A percentile compares a stretch with the other conserved stretches of the same genome.
Evolutionary conservation across 2,329 filamentous ascomycete genomes (phyloP).

Genomic region (Madurella fahalii): DNA sequence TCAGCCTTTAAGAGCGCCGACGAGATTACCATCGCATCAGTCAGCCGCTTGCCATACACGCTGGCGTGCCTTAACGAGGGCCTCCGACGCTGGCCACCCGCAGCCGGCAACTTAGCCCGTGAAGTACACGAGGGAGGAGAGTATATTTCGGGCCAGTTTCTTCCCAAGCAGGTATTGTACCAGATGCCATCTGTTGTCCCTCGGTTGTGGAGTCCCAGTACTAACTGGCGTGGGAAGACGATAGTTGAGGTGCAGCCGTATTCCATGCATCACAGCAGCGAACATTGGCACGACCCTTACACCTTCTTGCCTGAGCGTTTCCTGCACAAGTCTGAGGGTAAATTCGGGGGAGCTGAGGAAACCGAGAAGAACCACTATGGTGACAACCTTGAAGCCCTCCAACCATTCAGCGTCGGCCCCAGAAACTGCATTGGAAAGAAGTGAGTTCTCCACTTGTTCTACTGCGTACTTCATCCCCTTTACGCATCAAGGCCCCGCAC

Average conservation of each 20-base stretch:
- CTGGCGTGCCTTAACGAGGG: neutral
- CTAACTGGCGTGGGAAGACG: neutral
- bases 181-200: slow-evolving; percentile 18
- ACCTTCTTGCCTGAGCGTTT: neutral
- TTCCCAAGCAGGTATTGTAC: slow-evolving; percentile 18
- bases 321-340: neutral
- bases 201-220: no score
- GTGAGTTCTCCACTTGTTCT: neutral
- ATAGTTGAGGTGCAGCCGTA: neutral
- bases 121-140: slow-evolving; percentile 21
- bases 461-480: no score
- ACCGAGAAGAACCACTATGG: neutral
- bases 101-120: neutral
- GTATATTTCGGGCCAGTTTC: neutral
- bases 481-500: no score
- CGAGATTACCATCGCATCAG: neutral
- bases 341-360: neutral
- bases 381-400: neutral
- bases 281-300: neutral
- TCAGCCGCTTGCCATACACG: neutral
- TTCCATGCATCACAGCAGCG: neutral
- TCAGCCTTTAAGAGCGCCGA: neutral
- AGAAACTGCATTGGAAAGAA: slow-evolving; percentile 4
- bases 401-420: slow-evolving; percentile 4
- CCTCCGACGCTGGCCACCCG: neutral